These are phyloP conservation scores for Fusarium ramigenum DNA, from an alignment of 2,329 filamentous ascomycete species.

Conservation along the genomic window DNA sequence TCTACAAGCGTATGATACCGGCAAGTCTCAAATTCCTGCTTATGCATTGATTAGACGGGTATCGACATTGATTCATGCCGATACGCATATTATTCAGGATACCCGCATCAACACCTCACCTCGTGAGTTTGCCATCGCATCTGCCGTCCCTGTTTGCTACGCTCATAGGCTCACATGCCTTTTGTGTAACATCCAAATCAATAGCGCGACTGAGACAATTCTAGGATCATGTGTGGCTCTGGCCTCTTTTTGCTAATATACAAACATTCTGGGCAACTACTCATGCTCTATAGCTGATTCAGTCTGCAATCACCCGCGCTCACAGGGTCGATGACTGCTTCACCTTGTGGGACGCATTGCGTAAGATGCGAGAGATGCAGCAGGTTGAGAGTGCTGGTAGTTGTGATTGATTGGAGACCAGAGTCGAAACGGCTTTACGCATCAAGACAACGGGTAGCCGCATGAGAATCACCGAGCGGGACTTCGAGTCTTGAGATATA, in stretches of 20 bases:
- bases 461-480: background rate
- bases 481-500: background rate
- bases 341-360: background rate
- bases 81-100: background rate
- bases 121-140: constrained; percentile 12
- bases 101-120: background rate
- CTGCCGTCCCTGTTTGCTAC: background rate
- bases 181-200: background rate
- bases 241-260: background rate
- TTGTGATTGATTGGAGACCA: background rate
- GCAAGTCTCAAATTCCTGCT: background rate
- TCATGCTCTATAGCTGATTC: background rate
- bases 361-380: background rate
- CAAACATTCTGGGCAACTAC: background rate
- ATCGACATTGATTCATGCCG: background rate
- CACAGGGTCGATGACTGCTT: constrained; percentile 12
- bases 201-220: background rate
- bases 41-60: background rate
- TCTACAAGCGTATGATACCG: background rate
- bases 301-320: constrained; percentile 10
- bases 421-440: background rate
- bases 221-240: background rate
- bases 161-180: background rate
- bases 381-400: background rate
- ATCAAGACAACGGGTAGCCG: background rate